phyloP scores from a whole-genome alignment of 164 flowering plant species.

The Amborella trichopoda region DNA sequence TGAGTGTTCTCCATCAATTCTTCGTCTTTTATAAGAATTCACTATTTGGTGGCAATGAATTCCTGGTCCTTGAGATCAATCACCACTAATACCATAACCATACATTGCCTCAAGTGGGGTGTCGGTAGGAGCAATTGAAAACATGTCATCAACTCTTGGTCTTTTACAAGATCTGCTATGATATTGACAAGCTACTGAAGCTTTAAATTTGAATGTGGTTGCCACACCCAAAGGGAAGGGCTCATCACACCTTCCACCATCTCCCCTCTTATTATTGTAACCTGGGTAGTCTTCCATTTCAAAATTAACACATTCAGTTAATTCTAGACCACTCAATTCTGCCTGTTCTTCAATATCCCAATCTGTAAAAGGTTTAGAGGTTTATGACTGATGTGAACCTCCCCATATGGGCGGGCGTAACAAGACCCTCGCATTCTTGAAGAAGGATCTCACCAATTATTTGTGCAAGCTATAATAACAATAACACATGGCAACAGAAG shows the following conservation, averaged over 20 bases:
- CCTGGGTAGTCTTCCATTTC: conserved; percentile 25
- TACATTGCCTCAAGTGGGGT: no score
- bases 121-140: no score
- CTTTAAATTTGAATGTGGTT: conserved; percentile 34
- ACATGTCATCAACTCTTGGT: no score
- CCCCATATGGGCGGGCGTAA: conserved; percentile 34
- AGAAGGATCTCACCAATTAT: conserved; percentile 28
- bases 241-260: conserved; percentile 15
- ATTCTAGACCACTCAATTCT: conserved; percentile 7
- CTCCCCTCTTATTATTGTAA: conserved; percentile 34
- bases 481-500: no score
- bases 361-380: conserved; percentile 18
- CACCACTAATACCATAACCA: no score
- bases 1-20: no score
- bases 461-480: conserved; percentile 25
- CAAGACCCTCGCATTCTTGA: conserved; percentile 36
- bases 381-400: conserved; percentile 58
- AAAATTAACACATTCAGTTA: conserved; percentile 21
- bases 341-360: conserved; percentile 50
- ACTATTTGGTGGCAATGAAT: no score
- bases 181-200: no score
- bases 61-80: no score
- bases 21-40: no score
- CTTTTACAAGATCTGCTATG: no score
- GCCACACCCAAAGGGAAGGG: conserved; percentile 26